Conservation (phyloP, 2,329 filamentous ascomycete species). For the Diaporthe vexans region DNA sequence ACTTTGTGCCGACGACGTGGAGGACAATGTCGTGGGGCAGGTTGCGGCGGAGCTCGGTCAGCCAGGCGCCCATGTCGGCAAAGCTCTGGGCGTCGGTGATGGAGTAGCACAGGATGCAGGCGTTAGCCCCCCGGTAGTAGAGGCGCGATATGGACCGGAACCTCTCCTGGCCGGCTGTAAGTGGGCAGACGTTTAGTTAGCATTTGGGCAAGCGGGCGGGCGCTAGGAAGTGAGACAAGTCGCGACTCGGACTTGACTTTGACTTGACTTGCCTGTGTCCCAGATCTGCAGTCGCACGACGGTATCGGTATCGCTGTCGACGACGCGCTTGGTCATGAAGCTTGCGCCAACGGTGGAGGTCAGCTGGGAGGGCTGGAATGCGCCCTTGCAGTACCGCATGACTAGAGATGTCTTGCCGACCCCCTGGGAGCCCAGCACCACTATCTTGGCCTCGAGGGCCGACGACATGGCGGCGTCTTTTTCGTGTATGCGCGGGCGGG, state of each 20-base stretch:
- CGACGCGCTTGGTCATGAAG: constrained; percentile 83
- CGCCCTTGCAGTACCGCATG: constrained; percentile 81
- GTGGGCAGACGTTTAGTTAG: constrained; percentile 36
- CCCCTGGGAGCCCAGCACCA: constrained; percentile 83
- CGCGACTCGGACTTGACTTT: not conserved
- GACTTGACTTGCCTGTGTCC: constrained; percentile 77
- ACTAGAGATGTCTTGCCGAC: constrained; percentile 86
- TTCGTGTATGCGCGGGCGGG: not conserved
- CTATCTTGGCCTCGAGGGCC: constrained; percentile 84
- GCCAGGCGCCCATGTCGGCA: constrained; percentile 92
- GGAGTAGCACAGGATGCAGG: constrained; percentile 94
- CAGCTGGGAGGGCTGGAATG: constrained; percentile 74
- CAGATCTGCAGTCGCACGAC: constrained; percentile 94
- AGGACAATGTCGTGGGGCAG: constrained; percentile 84
- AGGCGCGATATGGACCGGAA: constrained; percentile 95
- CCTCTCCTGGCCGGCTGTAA: constrained; percentile 85
- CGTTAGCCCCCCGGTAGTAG: constrained; percentile 96
- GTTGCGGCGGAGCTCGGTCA: constrained; percentile 86
- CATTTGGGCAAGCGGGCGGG: not conserved
- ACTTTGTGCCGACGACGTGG: constrained; percentile 95
- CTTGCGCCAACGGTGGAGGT: constrained; percentile 84
- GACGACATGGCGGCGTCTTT: constrained; percentile 52
- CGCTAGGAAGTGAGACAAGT: constrained; percentile 3
- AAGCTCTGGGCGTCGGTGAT: constrained; percentile 91
- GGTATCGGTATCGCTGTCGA: constrained; percentile 88